These are phyloP conservation scores for Colletotrichum cuscutae DNA, from an alignment of 2,329 filamentous ascomycete genomes.

Conservation along the genomic window DNA sequence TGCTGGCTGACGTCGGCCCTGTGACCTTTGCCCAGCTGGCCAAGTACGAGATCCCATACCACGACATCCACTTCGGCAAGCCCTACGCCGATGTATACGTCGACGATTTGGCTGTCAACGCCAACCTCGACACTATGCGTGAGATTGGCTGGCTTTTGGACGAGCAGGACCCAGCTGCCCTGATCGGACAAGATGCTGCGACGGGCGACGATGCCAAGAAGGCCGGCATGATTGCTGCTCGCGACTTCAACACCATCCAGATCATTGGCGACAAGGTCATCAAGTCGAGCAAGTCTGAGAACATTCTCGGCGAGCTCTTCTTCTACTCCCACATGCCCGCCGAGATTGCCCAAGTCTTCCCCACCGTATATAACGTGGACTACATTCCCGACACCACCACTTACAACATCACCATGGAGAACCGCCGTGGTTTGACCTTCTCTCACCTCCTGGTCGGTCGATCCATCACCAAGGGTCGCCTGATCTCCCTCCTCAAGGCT, in stretches of 20 bases:
- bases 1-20: constrained; percentile 41
- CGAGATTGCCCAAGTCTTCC: constrained; percentile 38
- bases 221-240: constrained; percentile 42
- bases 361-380: constrained; percentile 40
- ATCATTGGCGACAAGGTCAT: constrained; percentile 43
- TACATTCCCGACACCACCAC: constrained; percentile 40
- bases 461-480: constrained; percentile 43
- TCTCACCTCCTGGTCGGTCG: constrained; percentile 44
- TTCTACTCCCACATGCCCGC: constrained; percentile 45
- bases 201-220: constrained; percentile 37
- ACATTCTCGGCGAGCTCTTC: constrained; percentile 45
- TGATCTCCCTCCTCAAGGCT: constrained; percentile 38
- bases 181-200: constrained; percentile 30
- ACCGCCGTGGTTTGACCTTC: constrained; percentile 41
- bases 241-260: constrained; percentile 45
- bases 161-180: constrained; percentile 35
- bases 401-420: constrained; percentile 44
- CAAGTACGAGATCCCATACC: constrained; percentile 42
- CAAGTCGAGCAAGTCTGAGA: constrained; percentile 44
- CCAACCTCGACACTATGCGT: constrained; percentile 42
- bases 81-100: constrained; percentile 45
- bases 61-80: constrained; percentile 44
- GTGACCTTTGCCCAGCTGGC: constrained; percentile 41
- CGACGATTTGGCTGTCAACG: constrained; percentile 41
- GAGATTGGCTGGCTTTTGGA: constrained; percentile 45